Evolutionary conservation across 1,284 basidiomycete genomes (phyloP).

Genomic region (Entoloma clypeatum): DNA sequence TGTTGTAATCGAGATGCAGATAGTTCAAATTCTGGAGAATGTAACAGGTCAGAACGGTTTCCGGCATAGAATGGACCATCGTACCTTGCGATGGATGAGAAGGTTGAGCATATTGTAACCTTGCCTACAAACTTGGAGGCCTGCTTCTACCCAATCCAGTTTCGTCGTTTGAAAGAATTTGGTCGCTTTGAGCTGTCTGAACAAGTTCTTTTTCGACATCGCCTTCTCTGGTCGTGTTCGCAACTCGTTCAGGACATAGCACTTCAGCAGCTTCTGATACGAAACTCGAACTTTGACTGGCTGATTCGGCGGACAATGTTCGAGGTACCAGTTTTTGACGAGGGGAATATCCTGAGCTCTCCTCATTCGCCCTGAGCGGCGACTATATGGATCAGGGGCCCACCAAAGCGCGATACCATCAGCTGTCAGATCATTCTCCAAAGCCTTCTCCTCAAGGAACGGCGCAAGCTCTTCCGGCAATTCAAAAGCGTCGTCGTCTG

Average conservation of each 20-base stretch:
- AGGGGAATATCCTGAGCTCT: conserved; percentile 94
- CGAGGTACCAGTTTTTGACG: conserved; percentile 97
- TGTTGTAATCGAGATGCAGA: conserved; percentile 89
- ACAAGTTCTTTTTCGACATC: conserved; percentile 96
- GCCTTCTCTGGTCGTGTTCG: conserved; percentile 89
- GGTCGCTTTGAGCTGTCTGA: conserved; percentile 94
- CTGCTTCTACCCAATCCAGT: conserved; percentile 99
- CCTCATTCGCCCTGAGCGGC: conserved; percentile 89
- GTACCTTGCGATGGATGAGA: conserved; percentile 94
- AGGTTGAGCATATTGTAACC: conserved; percentile 99
- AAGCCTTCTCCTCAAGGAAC: conserved; percentile 77
- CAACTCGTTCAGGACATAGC: conserved; percentile 93
- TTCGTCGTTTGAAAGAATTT: conserved; percentile 99
- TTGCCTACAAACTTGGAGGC: conserved; percentile 96
- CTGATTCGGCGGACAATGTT: conserved; percentile 96
- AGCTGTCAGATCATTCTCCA: conserved; percentile 91
- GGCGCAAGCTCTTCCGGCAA: conserved; percentile 80
- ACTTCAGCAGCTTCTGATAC: conserved; percentile 98
- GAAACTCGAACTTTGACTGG: conserved; percentile 98
- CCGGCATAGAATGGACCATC: conserved; percentile 13
- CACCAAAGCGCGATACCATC: conserved; percentile 99
- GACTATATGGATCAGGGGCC: conserved; percentile 95
- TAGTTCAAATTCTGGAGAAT: conserved; percentile 85
- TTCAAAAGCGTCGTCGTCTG: conserved; percentile 87
- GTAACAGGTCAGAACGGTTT: conserved; percentile 14